phyloP scores from a whole-genome alignment of 345 rosid species.

The Bruguiera parviflora region DNA sequence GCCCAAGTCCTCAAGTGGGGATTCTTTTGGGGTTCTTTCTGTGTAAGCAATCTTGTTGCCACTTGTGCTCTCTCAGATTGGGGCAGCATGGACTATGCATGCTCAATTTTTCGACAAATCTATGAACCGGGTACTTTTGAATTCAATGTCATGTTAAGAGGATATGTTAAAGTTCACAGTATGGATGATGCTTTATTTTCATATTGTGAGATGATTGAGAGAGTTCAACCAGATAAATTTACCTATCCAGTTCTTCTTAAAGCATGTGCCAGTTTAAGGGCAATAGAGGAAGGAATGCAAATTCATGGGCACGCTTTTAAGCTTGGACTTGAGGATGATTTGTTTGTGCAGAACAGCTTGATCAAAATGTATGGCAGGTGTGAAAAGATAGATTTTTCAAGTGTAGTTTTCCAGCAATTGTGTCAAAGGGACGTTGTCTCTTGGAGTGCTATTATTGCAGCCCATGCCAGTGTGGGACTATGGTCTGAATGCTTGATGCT shows the following conservation, averaged over 20 bases:
- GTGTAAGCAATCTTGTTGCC: constrained; percentile 38
- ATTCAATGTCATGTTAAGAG: constrained; percentile 37
- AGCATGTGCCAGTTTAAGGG: constrained; percentile 33
- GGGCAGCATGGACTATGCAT: constrained; percentile 45
- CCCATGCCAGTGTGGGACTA: constrained; percentile 33
- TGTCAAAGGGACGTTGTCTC: constrained; percentile 34
- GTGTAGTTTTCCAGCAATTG: constrained; percentile 28
- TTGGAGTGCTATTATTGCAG: constrained; percentile 45
- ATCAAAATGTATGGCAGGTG: constrained; percentile 44
- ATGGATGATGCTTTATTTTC: constrained; percentile 26
- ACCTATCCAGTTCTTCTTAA: constrained; percentile 38
- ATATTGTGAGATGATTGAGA: constrained; percentile 36
- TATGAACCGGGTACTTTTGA: constrained; percentile 35
- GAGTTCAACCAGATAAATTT: constrained; percentile 36
- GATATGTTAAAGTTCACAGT: constrained; percentile 19
- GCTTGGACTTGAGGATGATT: constrained; percentile 30
- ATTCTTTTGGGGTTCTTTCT: constrained; percentile 28
- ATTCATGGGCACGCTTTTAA: constrained; percentile 33
- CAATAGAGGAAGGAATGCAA: constrained; percentile 37
- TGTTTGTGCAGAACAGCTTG: constrained; percentile 39
- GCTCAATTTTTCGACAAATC: constrained; percentile 34
- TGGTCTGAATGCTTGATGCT: constrained; percentile 35
- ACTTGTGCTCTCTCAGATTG: constrained; percentile 39
- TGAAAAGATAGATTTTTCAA: constrained; percentile 24
- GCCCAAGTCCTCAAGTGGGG: constrained; percentile 47